Base-by-base conservation (phyloP, 2,329 filamentous ascomycete genomes). In the Cytospora chrysosperma region DNA sequence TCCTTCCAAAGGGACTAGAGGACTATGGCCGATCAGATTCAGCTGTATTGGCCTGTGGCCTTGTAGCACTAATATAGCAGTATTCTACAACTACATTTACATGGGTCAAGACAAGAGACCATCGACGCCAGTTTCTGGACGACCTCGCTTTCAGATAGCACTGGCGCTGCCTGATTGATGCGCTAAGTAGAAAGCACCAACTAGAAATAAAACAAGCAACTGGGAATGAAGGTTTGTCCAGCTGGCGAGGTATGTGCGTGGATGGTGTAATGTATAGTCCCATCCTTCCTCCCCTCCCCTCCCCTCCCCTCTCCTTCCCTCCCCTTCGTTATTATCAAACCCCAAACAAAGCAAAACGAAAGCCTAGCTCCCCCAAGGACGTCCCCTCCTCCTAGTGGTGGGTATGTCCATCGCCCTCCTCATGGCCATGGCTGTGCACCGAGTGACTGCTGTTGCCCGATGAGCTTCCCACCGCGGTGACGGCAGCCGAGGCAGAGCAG, bases 341-440 rank as follows among this genome's bases (percentile, higher is more conserved):
- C 10, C 51, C 49, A 34, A 65, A 60, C n/a, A 61, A 56, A 54
- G 61, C 47, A 55, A 63, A 63, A 19, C 61, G 61, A 30, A 65
- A 65, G 40, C 53, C 59, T 21, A 19, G 28, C 19, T 37, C 17
- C 30, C 24, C 40, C 28, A 24, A 49, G 24, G 24, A 12, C 24
- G 21, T 53, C 30, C 60, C 34, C 27, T 32, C 27, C 54, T 47
- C 60, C 59, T 68, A 60, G 32, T 65, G 66, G 57, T 71, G 69
- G 40, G 62, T 55, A 60, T 76, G 68, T 76, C 76, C 67, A 75
- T 79, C 67, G 69, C 75, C 57, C 74, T 73, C 65, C 27, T 70
- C 69, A 40, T 73, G 67, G 7, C 52, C 65, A 24, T 66, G 65
- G 47, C 67, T 68, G 51, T 70, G 69, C 24, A 68, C 67, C 12